Evolutionary conservation across 176 grass and related monocot species (phyloP).

Genomic region (Secale cereale): DNA sequence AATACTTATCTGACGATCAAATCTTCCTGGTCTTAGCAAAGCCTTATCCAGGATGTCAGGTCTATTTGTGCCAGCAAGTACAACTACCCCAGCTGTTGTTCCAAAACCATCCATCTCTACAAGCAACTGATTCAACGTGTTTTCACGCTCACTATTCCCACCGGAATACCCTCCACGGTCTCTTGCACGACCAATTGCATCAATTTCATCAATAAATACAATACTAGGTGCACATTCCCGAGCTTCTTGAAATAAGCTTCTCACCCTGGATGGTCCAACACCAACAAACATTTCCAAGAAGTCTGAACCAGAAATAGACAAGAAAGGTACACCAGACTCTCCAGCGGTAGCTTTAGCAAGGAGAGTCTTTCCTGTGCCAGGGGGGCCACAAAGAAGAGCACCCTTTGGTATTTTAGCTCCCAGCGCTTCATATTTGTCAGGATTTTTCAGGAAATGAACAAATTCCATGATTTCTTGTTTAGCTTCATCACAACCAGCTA

Average conservation of each 20-base stretch:
- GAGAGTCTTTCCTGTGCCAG: slow-evolving; percentile 91
- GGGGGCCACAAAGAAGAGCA: slow-evolving; percentile 82
- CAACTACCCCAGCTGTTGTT: slow-evolving; percentile 77
- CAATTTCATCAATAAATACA: slow-evolving; percentile 94
- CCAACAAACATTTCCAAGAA: slow-evolving; percentile 99
- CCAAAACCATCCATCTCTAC: slow-evolving; percentile 99
- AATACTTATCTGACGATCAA: slow-evolving; percentile 88
- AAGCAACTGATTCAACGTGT: slow-evolving; percentile 86
- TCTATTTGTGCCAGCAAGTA: slow-evolving; percentile 92
- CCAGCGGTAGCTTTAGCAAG: slow-evolving; percentile 96
- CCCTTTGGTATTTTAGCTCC: slow-evolving; percentile 98
- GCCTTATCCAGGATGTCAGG: slow-evolving; percentile 95
- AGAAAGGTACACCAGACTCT: slow-evolving; percentile 87
- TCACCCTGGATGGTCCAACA: slow-evolving; percentile 86
- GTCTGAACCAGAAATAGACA: slow-evolving; percentile 83
- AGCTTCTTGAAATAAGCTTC: slow-evolving; percentile 91
- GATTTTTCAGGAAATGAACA: slow-evolving; percentile 96
- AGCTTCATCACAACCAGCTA: slow-evolving; percentile 96
- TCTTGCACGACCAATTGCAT: slow-evolving; percentile 90
- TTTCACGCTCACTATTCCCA: slow-evolving; percentile 74
- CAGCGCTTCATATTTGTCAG: slow-evolving; percentile 91
- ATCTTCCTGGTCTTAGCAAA: slow-evolving; percentile 88
- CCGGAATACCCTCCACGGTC: slow-evolving; percentile 65
- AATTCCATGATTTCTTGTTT: slow-evolving; percentile 99
- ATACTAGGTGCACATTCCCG: slow-evolving; percentile 77